Evolutionary conservation across 495 filamentous ascomycete genomes (phyloP).

Genomic region (Bacidia rubella): DNA sequence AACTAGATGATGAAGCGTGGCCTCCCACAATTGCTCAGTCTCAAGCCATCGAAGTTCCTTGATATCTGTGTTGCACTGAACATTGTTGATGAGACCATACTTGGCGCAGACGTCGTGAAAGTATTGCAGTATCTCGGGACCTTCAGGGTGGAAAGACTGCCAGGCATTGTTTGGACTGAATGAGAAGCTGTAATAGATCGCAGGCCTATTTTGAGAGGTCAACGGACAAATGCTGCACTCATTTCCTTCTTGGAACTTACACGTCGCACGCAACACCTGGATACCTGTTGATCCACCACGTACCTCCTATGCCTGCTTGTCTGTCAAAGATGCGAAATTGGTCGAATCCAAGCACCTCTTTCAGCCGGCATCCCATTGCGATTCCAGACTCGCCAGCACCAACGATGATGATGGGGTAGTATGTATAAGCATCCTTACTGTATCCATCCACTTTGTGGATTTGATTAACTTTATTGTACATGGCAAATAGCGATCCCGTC

Average conservation of each 20-base stretch:
- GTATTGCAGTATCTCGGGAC: constrained; percentile 45
- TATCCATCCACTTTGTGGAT: constrained; percentile 36
- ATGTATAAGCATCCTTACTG: constrained; percentile 37
- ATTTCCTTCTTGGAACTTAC: constrained; percentile 19
- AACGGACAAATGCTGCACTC: constrained; percentile 3
- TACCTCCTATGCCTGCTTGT: constrained; percentile 48
- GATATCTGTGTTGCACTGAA: constrained; percentile 45
- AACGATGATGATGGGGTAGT: constrained; percentile 39
- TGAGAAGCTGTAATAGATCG: constrained; percentile 48
- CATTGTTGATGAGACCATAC: constrained; percentile 44
- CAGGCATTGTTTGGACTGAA: constrained; percentile 47
- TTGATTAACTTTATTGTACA: constrained; percentile 14
- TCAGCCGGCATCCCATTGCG: constrained; percentile 49
- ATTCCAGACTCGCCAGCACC: constrained; percentile 57
- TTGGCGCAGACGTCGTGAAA: constrained; percentile 42
- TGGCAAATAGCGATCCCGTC: background rate
- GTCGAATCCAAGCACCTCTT: constrained; percentile 44
- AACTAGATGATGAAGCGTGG: constrained; percentile 35
- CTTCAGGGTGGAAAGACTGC: constrained; percentile 40
- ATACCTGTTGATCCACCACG: constrained; percentile 56
- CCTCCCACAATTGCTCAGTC: constrained; percentile 43
- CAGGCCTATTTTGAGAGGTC: constrained; percentile 26
- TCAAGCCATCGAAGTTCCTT: constrained; percentile 31
- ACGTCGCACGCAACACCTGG: constrained; percentile 46
- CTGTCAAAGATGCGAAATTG: constrained; percentile 54